These are phyloP conservation scores for Pythium monospermum DNA, from an alignment of 352 stramenopile species.

Conservation along the genomic window DNA sequence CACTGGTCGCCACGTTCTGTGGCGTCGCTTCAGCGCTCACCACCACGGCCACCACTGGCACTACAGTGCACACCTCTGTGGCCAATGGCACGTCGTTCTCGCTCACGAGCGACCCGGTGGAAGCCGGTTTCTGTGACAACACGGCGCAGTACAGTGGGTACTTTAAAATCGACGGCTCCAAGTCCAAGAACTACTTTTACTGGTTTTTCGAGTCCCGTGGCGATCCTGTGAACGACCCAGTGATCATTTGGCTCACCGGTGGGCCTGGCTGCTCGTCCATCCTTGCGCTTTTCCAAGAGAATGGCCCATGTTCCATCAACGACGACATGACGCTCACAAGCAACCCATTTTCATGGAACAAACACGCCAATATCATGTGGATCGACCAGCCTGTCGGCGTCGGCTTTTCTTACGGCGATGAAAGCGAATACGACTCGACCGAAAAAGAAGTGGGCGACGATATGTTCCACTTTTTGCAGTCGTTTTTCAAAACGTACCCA, in stretches of 20 bases:
- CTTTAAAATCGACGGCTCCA: constrained; percentile 76
- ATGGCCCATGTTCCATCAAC: constrained; percentile 94
- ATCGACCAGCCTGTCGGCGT: constrained; percentile 95
- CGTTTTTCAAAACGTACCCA: constrained; percentile 88
- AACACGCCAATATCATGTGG: constrained; percentile 94
- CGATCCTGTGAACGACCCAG: constrained; percentile 78
- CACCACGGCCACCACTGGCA: too few species aligned
- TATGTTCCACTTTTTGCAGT: constrained; percentile 95
- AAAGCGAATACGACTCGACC: constrained; percentile 83
- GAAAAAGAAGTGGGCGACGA: constrained; percentile 94
- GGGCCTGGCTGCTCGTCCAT: constrained; percentile 93
- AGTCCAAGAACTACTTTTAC: constrained; percentile 95
- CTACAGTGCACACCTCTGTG: neutral
- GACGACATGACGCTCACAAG: constrained; percentile 80
- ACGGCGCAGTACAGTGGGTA: constrained; percentile 80
- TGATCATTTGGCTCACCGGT: constrained; percentile 97
- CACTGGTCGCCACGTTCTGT: constrained; percentile 10
- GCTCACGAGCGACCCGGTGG: constrained; percentile 51
- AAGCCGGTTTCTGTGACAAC: constrained; percentile 61
- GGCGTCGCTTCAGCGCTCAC: too few species aligned
- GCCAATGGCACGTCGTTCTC: constrained; percentile 31
- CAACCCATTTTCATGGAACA: constrained; percentile 93
- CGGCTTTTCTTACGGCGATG: constrained; percentile 92
- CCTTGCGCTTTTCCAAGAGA: constrained; percentile 92
- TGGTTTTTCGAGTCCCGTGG: constrained; percentile 94